Percentiles rank a stretch among this genome's conserved stretches.
Evolutionary conservation across 441 rosid genomes (phyloP).

Genomic region (Macaranga tanarius): DNA sequence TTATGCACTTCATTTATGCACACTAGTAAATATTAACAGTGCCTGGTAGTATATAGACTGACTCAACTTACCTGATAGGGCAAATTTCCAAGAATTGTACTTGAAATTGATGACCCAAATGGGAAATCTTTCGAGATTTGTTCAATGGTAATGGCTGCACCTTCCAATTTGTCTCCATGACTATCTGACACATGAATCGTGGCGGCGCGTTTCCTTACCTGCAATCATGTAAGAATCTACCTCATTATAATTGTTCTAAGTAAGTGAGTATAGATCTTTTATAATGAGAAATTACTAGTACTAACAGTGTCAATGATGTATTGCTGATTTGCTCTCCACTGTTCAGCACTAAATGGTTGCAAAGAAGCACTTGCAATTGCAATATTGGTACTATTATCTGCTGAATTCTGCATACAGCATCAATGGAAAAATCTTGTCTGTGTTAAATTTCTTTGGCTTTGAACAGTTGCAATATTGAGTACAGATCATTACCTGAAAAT

Average conservation of each 20-base stretch:
- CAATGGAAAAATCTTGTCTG: no score
- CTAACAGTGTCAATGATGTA: constrained; percentile 51
- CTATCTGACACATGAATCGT: constrained; percentile 59
- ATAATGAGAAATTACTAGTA: constrained; percentile 1
- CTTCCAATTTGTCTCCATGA: constrained; percentile 51
- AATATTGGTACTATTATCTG: constrained; percentile 33
- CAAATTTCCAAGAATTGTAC: constrained; percentile 59
- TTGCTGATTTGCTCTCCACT: constrained; percentile 67
- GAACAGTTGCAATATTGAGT: not conserved
- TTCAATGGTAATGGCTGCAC: constrained; percentile 43
- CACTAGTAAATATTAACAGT: no score
- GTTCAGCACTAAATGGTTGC: constrained; percentile 66
- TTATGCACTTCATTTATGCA: no score
- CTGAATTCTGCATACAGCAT: constrained; percentile 39
- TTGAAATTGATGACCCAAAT: constrained; percentile 74
- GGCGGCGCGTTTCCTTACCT: constrained; percentile 72
- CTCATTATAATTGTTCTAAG: not conserved
- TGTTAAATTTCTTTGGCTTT: no score
- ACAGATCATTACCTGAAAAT: constrained; percentile 42
- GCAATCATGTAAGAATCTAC: not conserved
- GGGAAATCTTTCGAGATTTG: constrained; percentile 80
- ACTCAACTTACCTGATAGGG: constrained; percentile 56
- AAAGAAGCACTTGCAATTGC: constrained; percentile 49
- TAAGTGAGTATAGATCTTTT: no score
- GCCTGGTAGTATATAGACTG: not conserved